These are phyloP conservation scores for Prunus salicina DNA, from an alignment of 306 rosid species.

Conservation along the genomic window DNA sequence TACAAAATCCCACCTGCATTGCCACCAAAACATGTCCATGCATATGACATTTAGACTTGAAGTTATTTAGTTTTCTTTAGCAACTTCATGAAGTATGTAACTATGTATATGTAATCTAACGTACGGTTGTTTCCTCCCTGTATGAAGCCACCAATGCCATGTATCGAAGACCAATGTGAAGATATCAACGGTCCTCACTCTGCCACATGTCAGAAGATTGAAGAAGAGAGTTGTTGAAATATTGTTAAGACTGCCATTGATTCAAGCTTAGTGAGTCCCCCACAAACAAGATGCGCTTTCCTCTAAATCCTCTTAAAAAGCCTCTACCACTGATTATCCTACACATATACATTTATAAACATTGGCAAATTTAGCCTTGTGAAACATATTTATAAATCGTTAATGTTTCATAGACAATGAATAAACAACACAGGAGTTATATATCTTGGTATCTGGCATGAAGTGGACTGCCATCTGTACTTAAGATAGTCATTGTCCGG, in stretches of 20 bases:
- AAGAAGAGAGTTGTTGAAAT: too few species aligned
- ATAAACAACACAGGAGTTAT: background rate
- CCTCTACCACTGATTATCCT: background rate
- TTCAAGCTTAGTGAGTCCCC: conserved; percentile 26
- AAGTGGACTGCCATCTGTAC: conserved; percentile 23
- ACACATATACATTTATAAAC: background rate
- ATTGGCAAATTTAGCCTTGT: too few species aligned
- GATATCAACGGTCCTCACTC: too few species aligned
- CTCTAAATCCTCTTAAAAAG: background rate
- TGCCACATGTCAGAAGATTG: too few species aligned
- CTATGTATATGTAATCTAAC: background rate
- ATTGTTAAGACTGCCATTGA: conserved; percentile 29
- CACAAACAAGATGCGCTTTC: conserved; percentile 21
- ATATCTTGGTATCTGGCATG: conserved; percentile 17
- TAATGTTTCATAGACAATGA: background rate
- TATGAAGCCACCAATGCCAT: conserved; percentile 72
- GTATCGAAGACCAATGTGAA: conserved; percentile 51
- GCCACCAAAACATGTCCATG: background rate
- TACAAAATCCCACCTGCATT: conserved; percentile 26
- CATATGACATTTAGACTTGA: background rate
- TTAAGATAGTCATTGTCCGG: conserved; percentile 19
- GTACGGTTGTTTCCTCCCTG: conserved; percentile 49
- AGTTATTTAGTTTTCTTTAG: background rate
- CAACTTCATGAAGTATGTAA: background rate
- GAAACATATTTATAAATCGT: too few species aligned